A percentile compares a stretch with the other conserved stretches of the same genome.
These are phyloP conservation scores for Sorghum bicolor DNA, from an alignment of 176 grass and related monocot genomes.

Conservation along the genomic window Sorghum_bicolor_NCBIv3 NC_012877.2:53213501-53214000, in stretches of 20 bases:
- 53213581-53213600: not conserved
- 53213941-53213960: too few species aligned
- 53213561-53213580: not conserved
- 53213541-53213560: not conserved
- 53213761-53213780: not conserved
- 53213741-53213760: not conserved
- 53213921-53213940: too few species aligned
- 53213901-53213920: not conserved
- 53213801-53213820: not conserved
- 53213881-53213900: not conserved
- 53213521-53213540: not conserved
- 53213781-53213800: not conserved
- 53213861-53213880: not conserved
- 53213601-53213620: not conserved
- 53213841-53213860: not conserved
- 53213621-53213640: not conserved
- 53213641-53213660: not conserved
- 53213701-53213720: not conserved
- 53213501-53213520: not conserved
- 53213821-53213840: not conserved
- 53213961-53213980: too few species aligned
- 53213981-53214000: too few species aligned
- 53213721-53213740: not conserved
- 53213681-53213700: not conserved
- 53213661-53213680: not conserved